These are phyloP conservation scores for Microstegium vimineum DNA, from an alignment of 176 grass and related monocot genomes.

Conservation along the genomic window DNA sequence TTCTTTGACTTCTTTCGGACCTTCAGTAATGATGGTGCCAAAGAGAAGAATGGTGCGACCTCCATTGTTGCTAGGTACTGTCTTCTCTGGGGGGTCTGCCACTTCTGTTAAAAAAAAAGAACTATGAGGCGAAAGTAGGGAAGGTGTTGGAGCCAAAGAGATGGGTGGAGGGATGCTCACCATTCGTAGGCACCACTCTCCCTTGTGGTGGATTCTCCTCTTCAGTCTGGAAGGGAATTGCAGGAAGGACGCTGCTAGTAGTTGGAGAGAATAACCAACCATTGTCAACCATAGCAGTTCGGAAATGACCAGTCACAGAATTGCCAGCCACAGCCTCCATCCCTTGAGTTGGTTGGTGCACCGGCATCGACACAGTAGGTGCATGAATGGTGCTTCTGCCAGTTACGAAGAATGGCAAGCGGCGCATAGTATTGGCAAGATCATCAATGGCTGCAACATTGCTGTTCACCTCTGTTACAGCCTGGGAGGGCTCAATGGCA, in stretches of 20 bases:
- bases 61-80: neutral
- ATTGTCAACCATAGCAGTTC: too few species aligned
- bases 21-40: neutral
- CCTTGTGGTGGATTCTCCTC: neutral
- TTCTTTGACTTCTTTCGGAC: neutral
- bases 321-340: neutral
- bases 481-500: too few species aligned
- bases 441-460: too few species aligned
- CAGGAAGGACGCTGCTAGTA: neutral
- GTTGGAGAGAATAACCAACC: neutral
- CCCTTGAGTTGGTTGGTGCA: neutral
- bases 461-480: too few species aligned
- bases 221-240: neutral
- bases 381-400: neutral
- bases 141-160: neutral
- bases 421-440: too few species aligned
- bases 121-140: neutral
- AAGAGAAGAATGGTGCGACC: neutral
- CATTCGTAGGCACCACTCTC: neutral
- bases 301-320: neutral
- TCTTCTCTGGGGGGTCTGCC: neutral
- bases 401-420: neutral
- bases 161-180: neutral
- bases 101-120: too few species aligned
- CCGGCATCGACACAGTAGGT: neutral